These are phyloP conservation scores for Haplosporangium sp. DNA, from an alignment of 371 early-diverging fungal genomes.

Conservation along the genomic window DNA sequence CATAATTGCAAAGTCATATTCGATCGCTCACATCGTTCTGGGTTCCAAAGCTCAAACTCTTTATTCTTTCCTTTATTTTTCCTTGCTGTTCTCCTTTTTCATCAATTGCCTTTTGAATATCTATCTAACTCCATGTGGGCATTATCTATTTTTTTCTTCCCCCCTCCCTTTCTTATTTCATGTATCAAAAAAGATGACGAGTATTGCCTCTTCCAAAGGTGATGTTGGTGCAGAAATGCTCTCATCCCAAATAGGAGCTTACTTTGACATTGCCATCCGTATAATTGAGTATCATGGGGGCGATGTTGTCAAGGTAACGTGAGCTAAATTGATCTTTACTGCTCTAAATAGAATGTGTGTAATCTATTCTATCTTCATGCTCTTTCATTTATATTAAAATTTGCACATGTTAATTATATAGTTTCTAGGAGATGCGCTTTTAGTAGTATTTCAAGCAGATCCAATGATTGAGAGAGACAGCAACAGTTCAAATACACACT, in stretches of 20 bases:
- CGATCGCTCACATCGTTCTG: not conserved
- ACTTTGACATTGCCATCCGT: slow-evolving; percentile 65
- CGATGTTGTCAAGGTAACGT: slow-evolving; percentile 69
- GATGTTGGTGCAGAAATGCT: slow-evolving; percentile 74
- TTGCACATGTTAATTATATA: slow-evolving; percentile 54
- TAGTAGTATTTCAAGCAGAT: slow-evolving; percentile 70
- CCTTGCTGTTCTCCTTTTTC: not conserved
- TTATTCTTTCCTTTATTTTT: not conserved
- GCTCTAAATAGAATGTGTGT: too few species aligned
- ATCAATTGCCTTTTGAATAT: not conserved
- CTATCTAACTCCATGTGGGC: not conserved
- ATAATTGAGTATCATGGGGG: slow-evolving; percentile 73
- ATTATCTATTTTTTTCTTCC: not conserved
- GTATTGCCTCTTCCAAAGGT: slow-evolving; percentile 68
- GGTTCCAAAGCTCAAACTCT: not conserved
- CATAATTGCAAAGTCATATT: not conserved
- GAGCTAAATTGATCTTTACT: too few species aligned
- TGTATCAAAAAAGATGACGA: slow-evolving; percentile 62
- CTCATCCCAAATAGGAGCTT: slow-evolving; percentile 69
- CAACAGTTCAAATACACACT: not conserved
- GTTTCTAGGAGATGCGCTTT: slow-evolving; percentile 73
- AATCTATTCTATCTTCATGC: too few species aligned
- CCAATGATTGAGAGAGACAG: slow-evolving; percentile 15
- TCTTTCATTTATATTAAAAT: not conserved
- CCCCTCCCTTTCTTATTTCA: not conserved